These are phyloP conservation scores for Aspergillus luchuensis DNA, from an alignment of 2,329 filamentous ascomycete genomes.

Conservation along the genomic window DNA sequence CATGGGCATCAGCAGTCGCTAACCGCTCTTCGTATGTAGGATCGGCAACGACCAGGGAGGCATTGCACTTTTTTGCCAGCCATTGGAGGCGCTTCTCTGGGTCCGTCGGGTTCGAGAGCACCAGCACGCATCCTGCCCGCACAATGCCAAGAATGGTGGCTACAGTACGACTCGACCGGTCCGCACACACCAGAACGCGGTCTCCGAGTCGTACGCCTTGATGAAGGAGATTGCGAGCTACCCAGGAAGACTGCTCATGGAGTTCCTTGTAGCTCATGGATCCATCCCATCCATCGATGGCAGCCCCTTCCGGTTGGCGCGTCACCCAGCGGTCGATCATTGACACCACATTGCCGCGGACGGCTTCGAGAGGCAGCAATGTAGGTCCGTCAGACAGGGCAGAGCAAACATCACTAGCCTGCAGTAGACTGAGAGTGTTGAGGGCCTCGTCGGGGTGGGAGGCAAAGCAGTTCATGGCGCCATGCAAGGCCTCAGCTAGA, in stretches of 20 bases:
- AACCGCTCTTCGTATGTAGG: neutral
- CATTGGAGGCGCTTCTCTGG: neutral
- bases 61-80: neutral
- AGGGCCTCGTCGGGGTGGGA: neutral
- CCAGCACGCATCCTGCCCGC: neutral
- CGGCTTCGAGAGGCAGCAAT: neutral
- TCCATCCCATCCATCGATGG: neutral
- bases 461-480: neutral
- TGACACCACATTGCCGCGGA: neutral
- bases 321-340: neutral
- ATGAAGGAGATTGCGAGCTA: neutral
- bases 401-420: neutral
- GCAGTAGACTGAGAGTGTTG: neutral
- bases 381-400: neutral
- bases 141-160: neutral
- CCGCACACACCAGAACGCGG: neutral
- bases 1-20: neutral
- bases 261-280: neutral
- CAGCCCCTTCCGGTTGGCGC: neutral
- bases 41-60: neutral
- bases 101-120: neutral
- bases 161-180: neutral
- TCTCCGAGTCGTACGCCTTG: neutral
- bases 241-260: neutral
- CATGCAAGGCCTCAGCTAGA: neutral